Conservation (phyloP, 345 rosid species). For the Erodium maritimum region DNA sequence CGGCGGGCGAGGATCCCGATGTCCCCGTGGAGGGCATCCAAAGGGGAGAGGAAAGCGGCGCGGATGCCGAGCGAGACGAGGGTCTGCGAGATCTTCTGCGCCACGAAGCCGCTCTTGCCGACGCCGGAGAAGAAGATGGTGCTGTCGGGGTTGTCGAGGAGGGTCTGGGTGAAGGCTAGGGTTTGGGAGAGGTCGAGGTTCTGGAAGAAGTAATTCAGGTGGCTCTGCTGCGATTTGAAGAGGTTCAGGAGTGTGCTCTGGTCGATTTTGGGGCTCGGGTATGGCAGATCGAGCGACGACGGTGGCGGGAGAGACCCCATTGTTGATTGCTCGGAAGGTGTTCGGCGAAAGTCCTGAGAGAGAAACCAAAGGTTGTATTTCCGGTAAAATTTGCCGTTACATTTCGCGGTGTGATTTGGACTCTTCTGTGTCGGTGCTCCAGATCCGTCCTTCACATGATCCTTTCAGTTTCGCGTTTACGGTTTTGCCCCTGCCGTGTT, state of each 20-base stretch:
- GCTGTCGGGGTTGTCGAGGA: constrained; percentile 32
- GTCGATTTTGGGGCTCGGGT: constrained; percentile 24
- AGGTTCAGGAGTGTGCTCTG: constrained; percentile 48
- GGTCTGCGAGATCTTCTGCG: constrained; percentile 85
- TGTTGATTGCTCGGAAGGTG: neutral
- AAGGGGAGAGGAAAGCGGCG: constrained; percentile 67
- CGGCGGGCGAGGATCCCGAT: constrained; percentile 48
- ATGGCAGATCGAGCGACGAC: constrained; percentile 9
- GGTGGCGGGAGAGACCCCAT: constrained; percentile 39
- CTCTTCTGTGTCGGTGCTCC: neutral
- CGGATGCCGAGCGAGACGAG: constrained; percentile 69
- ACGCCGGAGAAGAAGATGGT: constrained; percentile 87
- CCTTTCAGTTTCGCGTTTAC: neutral
- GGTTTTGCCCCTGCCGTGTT: no score
- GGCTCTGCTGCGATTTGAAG: constrained; percentile 84
- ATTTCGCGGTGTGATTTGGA: neutral
- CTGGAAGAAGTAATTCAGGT: constrained; percentile 81
- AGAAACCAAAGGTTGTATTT: neutral
- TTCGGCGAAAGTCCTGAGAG: neutral
- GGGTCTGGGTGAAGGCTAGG: constrained; percentile 55
- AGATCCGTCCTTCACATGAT: neutral
- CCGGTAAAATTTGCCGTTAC: neutral
- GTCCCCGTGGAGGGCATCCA: constrained; percentile 93
- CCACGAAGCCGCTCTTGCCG: constrained; percentile 92
- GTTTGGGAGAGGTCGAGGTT: constrained; percentile 68